Base-by-base conservation (phyloP, 2,329 filamentous ascomycete genomes). In the Decorospora gaudefroyi region DNA sequence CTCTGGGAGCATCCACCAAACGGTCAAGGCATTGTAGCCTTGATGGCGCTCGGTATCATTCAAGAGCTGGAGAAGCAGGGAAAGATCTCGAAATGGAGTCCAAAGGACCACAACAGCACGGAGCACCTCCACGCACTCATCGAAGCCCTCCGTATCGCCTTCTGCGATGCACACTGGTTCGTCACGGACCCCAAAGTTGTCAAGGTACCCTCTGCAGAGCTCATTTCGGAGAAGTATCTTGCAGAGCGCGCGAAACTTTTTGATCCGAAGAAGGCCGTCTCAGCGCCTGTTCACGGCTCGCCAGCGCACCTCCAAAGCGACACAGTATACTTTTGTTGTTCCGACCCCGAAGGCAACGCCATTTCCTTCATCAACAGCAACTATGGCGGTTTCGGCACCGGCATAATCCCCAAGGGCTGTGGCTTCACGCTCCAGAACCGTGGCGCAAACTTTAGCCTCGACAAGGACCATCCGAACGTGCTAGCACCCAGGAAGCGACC, bases 1-100 rank as follows among this genome's bases (percentile, higher is more conserved):
- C 76, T 99, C 0, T 97, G 92, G 92, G 93, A 99, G 65, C 92
- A 97, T 66, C 91, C 92, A 23, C 93, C 93, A 6, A 97, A 97
- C 61, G 91, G 93, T 0, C 93, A 97, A 72, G 93, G 93, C 1
- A 91, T 97, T 53, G 88, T 97, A 2, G 93, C 93, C 0, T 76
- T 97, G 21, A 96, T 97, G 86, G 88, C 93, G 0, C 77, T 99
- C 0, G 93, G 93, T 1, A 95, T 97, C 55, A 76, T 99, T 34
- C 85, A 96, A 67, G 84, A 91, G 65, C 79, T 97, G 1, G 89
- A 96, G 70, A 82, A 83, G 46, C 75, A 79, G 11, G 86, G 86
- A 26, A 83, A 83, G 59, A 90, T 97, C 46, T 84, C 86, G 0
- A 79, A 76, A 1, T 96, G 93, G 70, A 72, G 69, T 0, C 71